phyloP scores from a whole-genome alignment of 495 filamentous ascomycete genomes.

The Aspergillus sclerotioniger region DNA sequence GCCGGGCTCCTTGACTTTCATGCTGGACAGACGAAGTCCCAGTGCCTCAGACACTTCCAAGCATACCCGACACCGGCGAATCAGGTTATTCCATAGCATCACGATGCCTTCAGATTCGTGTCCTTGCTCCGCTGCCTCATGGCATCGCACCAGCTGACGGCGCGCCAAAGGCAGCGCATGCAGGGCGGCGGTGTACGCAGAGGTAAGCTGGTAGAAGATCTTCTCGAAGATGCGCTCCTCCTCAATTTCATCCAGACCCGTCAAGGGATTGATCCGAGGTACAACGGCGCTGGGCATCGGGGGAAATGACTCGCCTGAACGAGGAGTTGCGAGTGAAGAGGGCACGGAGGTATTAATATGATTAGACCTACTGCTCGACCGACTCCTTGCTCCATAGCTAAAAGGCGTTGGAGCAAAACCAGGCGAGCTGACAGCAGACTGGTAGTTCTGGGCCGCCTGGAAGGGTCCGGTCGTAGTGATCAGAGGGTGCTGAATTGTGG shows the following conservation, averaged over 20 bases:
- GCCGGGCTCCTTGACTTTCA: conserved; percentile 80
- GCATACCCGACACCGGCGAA: conserved; percentile 61
- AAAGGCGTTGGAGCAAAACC: conserved; percentile 34
- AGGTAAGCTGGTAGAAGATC: conserved; percentile 70
- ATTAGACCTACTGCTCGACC: conserved; percentile 52
- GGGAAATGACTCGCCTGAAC: conserved; percentile 76
- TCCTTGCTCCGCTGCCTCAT: conserved; percentile 46
- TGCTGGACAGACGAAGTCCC: conserved; percentile 66
- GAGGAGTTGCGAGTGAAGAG: conserved; percentile 60
- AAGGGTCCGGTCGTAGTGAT: conserved; percentile 26
- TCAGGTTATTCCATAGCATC: conserved; percentile 67
- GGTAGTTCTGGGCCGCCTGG: conserved; percentile 26
- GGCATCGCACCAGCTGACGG: conserved; percentile 54
- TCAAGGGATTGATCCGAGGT: conserved; percentile 51
- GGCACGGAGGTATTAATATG: conserved; percentile 47
- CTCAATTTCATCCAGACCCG: conserved; percentile 61
- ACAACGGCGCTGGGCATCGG: conserved; percentile 46
- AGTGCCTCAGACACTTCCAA: conserved; percentile 65
- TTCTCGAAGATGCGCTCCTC: conserved; percentile 78
- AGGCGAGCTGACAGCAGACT: conserved; percentile 35
- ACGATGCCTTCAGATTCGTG: conserved; percentile 50
- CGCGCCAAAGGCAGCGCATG: conserved; percentile 64
- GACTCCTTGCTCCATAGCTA: conserved; percentile 39
- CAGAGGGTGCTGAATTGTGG: conserved; percentile 58
- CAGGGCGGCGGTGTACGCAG: conserved; percentile 64